Percentiles rank a stretch among this genome's conserved stretches.
Evolutionary conservation across 768 basidiomycete genomes (phyloP).

Genomic region (Gyrodon lividus): DNA sequence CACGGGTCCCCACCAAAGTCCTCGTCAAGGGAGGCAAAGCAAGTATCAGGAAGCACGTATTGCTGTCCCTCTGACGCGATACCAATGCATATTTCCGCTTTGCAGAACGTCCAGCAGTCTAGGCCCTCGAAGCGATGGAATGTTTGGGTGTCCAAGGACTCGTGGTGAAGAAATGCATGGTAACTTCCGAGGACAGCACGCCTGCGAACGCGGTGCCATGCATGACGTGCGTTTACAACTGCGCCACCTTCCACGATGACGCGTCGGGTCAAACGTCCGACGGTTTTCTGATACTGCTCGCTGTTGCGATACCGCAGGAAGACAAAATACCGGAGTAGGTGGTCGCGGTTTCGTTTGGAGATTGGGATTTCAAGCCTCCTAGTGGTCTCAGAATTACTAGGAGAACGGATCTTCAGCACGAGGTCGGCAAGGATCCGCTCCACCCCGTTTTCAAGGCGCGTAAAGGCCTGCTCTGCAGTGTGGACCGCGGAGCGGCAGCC

Average conservation of each 20-base stretch:
- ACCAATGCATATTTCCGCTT: conserved; percentile 54
- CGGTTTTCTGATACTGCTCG: conserved; percentile 41
- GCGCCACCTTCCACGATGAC: conserved; percentile 22
- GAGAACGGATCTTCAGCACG: conserved; percentile 32
- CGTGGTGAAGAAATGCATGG: conserved; percentile 28
- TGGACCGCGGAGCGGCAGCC: conserved; percentile 37
- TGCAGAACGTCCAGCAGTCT: conserved; percentile 49
- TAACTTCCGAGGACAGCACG: conserved; percentile 26
- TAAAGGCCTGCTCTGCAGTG: conserved; percentile 45
- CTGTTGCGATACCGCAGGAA: conserved; percentile 62
- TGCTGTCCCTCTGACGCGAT: conserved; percentile 54
- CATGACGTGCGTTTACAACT: conserved; percentile 16
- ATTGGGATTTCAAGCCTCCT: conserved; percentile 20
- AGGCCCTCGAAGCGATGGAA: conserved; percentile 17
- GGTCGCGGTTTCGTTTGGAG: conserved; percentile 31
- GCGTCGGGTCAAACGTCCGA: conserved; percentile 28
- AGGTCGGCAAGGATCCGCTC: conserved; percentile 40
- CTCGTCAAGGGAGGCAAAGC: conserved; percentile 54
- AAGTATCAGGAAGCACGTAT: conserved; percentile 53
- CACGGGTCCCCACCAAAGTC: conserved; percentile 36
- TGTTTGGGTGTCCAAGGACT: conserved; percentile 3
- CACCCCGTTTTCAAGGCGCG: conserved; percentile 41
- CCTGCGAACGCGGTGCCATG: conserved; percentile 30
- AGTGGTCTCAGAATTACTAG: conserved; percentile 3
- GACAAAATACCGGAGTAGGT: conserved; percentile 49